Percentiles rank a stretch among this genome's conserved stretches.
phyloP scores from a whole-genome alignment of 2,329 filamentous ascomycete species.

The Bimuria novae-zelandiae region DNA sequence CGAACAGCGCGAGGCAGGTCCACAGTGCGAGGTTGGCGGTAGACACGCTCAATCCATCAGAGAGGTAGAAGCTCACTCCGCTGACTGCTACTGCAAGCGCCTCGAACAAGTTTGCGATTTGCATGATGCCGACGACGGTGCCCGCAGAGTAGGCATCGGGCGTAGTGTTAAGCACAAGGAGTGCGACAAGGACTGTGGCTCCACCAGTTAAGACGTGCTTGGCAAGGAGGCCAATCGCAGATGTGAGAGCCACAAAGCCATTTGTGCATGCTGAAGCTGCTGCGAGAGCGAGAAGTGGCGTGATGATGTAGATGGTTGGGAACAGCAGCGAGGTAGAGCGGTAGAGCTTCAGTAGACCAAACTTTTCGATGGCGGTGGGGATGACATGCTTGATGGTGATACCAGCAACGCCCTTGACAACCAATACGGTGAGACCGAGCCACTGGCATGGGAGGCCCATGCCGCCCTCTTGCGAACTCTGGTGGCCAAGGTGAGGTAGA shows the following conservation, averaged over 20 bases:
- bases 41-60: constrained; percentile 50
- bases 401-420: constrained; percentile 49
- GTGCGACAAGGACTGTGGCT: constrained; percentile 49
- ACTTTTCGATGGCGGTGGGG: constrained; percentile 43
- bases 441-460: constrained; percentile 54
- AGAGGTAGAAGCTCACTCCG: constrained; percentile 52
- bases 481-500: constrained; percentile 54
- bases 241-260: constrained; percentile 43
- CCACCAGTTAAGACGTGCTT: constrained; percentile 51
- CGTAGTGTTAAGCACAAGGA: constrained; percentile 55
- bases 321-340: constrained; percentile 48
- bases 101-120: constrained; percentile 52
- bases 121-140: constrained; percentile 55
- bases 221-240: constrained; percentile 47
- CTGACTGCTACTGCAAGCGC: constrained; percentile 53
- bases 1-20: constrained; percentile 49
- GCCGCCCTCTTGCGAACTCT: constrained; percentile 49
- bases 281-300: constrained; percentile 46
- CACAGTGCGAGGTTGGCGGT: constrained; percentile 52
- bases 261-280: constrained; percentile 41
- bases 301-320: constrained; percentile 47
- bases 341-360: constrained; percentile 51
- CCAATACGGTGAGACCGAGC: constrained; percentile 49
- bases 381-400: constrained; percentile 45
- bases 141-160: constrained; percentile 54